Base-by-base conservation (phyloP, 2,329 filamentous ascomycete species). In the Blastomyces parvus region DNA sequence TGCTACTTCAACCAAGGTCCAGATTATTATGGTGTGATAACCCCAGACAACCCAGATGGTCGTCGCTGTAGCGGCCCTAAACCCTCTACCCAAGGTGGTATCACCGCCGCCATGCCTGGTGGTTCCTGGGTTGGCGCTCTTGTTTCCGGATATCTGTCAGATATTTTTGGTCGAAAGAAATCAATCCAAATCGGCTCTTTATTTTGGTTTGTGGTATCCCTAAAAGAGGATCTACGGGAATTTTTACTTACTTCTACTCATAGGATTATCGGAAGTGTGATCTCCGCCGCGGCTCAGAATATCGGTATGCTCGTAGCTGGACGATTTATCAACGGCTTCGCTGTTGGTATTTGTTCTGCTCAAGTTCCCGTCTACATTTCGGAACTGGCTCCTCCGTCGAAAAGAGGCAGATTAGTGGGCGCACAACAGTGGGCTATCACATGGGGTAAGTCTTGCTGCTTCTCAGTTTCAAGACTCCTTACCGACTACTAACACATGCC, bases 41-140 rank as follows among this genome's bases (percentile, higher is more conserved):
- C 61, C 25, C 27, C 44, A 3, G 48, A 48, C 64, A 75, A 76
- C 9, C 72, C 75, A 9, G 63, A 73, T 0, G 74, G 72, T 22
- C 61, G 67, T 22, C 62, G 68, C 52, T 85, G 82, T 72, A 79
- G 77, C 25, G 81, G 81, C 44, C 79, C 79, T 2, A 71, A 60
- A 2, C 64, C 76, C 9, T 67, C 82, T 66, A 76, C 79, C 0
- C 86, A 88, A 74, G 86, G 85, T 19, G 85, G 80, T 36, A 89
- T 90, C 70, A 87, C 84, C 0, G 86, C 87, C 27, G 78, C 86
- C 53, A 89, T 90, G 85, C 84, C 87, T 22, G 87, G 82, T 62
- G 87, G 87, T 42, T 89, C 87, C 0, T 89, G 85, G 77, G 73
- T 87, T 30, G 87, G 86, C 64, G 83, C 87, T 58, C 75, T 76